Base-by-base conservation (phyloP, 2,329 filamentous ascomycete species). In the Scedosporium apiospermum region DNA sequence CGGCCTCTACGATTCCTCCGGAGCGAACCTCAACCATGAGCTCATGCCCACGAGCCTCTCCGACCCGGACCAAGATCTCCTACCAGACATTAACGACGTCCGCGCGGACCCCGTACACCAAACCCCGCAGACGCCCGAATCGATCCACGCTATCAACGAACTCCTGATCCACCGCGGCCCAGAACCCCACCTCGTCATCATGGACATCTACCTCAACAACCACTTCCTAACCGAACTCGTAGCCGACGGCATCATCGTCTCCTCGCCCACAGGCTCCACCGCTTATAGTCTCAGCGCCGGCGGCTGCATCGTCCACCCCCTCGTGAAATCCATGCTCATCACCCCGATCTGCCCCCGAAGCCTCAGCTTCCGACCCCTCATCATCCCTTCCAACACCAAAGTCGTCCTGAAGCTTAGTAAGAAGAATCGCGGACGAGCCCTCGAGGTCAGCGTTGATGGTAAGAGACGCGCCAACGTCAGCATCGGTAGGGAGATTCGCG, bases 321-420 rank as follows among this genome's bases (percentile, higher is more conserved):
- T 97, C 1, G 93, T 98, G 2, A 88, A 90, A 44, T 91, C 90
- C 1, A 82, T 98, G 14, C 84, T 97, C 27, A 84, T 99, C 63
- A 99, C 95, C 0, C 93, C 95, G 26, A 97, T 99, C 70, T 97
- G 93, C 71, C 91, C 95, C 0, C 87, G 95, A 64, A 96, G 90
- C 69, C 82, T 99, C 6, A 95, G 89, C 65, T 99, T 99, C 76
- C 85, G 95, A 3, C 95, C 95, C 1, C 78, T 99, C 0, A 92
- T 98, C 2, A 80, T 99, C 2, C 93, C 95, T 1, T 84, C 92
- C 2, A 90, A 93, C 68, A 93, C 91, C 2, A 88, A 89, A 51
- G 88, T 99, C 18, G 90, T 88, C 0, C 79, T 99, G 6, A 86
- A 88, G 18, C 80, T 98, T 64, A 95, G 91, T 71, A 84, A 89